These are phyloP conservation scores for Rostrohypoxylon terebratum DNA, from an alignment of 495 filamentous ascomycete species.

Conservation along the genomic window DNA sequence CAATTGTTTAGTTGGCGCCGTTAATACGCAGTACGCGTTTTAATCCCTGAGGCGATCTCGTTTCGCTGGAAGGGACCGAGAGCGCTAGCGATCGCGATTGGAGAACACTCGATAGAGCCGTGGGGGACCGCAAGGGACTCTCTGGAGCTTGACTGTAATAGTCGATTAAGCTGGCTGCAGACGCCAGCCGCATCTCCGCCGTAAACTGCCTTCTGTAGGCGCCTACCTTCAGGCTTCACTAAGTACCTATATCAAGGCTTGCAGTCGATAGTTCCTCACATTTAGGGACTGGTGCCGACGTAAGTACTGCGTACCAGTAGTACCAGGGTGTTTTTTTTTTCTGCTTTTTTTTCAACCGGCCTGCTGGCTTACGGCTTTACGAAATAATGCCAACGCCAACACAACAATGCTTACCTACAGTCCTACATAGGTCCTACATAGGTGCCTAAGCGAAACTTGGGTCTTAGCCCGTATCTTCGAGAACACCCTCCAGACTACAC, in stretches of 20 bases:
- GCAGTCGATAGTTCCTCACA: background rate
- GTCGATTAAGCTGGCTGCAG: background rate
- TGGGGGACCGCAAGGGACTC: background rate
- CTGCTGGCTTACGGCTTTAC: background rate
- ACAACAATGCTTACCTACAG: background rate
- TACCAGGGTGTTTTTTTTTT: background rate
- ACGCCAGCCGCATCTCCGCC: background rate
- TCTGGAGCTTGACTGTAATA: background rate
- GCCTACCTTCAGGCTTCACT: too few relatives aligned
- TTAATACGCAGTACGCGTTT: background rate
- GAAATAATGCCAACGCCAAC: background rate
- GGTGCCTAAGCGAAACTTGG: background rate
- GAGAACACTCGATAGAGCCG: background rate
- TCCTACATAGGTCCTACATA: too few relatives aligned
- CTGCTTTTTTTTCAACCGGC: background rate
- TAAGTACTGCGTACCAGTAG: background rate
- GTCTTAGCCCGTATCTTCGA: background rate
- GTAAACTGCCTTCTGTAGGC: background rate
- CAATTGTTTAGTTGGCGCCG: background rate
- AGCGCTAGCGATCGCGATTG: slow-evolving; percentile 2
- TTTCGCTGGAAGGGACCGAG: background rate
- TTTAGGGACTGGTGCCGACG: background rate
- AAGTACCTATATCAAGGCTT: background rate
- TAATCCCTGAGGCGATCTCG: slow-evolving; percentile 3
- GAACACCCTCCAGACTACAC: background rate